A percentile compares a stretch with the other conserved stretches of the same genome.
phyloP scores from a whole-genome alignment of 202 grass and related monocot genomes.

The Saccharum hybrid region DNA sequence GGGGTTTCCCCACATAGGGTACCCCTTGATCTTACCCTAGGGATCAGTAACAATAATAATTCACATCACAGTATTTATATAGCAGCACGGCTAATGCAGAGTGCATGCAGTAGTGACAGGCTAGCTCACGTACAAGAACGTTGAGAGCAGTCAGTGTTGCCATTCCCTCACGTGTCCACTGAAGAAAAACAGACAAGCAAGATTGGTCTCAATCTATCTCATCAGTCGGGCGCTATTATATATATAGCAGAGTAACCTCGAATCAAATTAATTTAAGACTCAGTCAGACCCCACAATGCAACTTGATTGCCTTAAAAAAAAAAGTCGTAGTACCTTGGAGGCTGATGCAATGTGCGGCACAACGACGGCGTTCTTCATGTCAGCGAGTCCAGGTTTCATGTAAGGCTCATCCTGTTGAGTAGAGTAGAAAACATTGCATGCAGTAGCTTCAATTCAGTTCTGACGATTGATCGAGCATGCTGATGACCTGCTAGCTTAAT shows the following conservation, averaged over 20 bases:
- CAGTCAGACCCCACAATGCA: background rate
- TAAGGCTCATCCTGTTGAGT: conserved; percentile 72
- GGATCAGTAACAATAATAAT: background rate
- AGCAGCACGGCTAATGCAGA: background rate
- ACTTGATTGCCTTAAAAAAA: background rate
- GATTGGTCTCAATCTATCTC: background rate
- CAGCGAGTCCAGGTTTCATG: conserved; percentile 90
- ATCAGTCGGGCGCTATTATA: background rate
- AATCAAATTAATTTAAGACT: background rate
- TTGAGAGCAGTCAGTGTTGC: conserved; percentile 89
- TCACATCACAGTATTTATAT: background rate
- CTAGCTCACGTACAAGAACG: conserved; percentile 66
- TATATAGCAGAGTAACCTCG: background rate
- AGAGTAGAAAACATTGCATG: background rate
- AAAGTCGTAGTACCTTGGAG: conserved; percentile 74
- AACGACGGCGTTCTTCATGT: conserved; percentile 85
- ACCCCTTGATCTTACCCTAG: conserved; percentile 83
- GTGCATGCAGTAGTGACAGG: too few species aligned
- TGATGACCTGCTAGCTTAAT: background rate
- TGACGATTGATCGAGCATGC: background rate
- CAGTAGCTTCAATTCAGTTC: background rate
- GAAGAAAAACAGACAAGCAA: conserved; percentile 3
- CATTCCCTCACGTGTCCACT: conserved; percentile 99
- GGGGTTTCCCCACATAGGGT: conserved; percentile 62
- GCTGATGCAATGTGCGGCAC: conserved; percentile 97